Evolutionary conservation across 1,139 yeast species (phyloP), one percentile per base, ranked within the genome.

Genomic region (Saccharomycopsis hybrid): DNA sequence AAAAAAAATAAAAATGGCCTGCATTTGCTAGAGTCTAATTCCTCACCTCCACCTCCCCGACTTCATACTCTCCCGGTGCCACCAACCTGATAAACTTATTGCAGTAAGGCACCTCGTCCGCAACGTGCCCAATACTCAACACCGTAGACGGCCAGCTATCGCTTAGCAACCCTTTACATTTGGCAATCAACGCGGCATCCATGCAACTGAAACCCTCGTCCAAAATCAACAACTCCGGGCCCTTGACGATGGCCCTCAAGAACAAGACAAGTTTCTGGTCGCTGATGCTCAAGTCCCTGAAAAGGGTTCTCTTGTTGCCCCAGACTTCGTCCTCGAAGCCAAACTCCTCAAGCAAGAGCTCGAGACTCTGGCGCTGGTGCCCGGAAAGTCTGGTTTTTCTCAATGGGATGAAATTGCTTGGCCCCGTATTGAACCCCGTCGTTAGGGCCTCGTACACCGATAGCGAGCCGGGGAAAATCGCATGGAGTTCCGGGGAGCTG

Each of bases 171-270:
- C 71, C 69, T 60, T 86, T 89, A 56, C 96, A 89, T 54, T 71
- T 71, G 28, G 71, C 69, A 64, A 89, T 75, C 40, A 82, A 72
- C 32, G 68, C 76, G 52, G 80, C 83, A 47, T 85, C 88, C 94
- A 90, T 87, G 32, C 92, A 94, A 13, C 96, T 85, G 56, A 92
- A 81, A 0, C 97, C 96, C 67, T 92, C 98, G 63, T 92, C 98
- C 2, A 92, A 70, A 49, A 92, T 84, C 46, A 92, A 69, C 2
- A 92, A 67, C 46, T 77, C 76, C 0, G 98, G 98, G 55, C 77
- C 70, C 63, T 85, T 87, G 47, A 86, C 73, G 13, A 89, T 61
- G 1, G 96, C 85, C 51, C 97, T 70, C 38, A 89, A 66, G 57
- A 92, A 82, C 35, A 92, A 68, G 0, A 81, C 80, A 11, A 88